Evolutionary conservation across 2,329 filamentous ascomycete species (phyloP), one percentile per base, ranked within the genome.

Genomic region (Clonostachys rhizophaga): DNA sequence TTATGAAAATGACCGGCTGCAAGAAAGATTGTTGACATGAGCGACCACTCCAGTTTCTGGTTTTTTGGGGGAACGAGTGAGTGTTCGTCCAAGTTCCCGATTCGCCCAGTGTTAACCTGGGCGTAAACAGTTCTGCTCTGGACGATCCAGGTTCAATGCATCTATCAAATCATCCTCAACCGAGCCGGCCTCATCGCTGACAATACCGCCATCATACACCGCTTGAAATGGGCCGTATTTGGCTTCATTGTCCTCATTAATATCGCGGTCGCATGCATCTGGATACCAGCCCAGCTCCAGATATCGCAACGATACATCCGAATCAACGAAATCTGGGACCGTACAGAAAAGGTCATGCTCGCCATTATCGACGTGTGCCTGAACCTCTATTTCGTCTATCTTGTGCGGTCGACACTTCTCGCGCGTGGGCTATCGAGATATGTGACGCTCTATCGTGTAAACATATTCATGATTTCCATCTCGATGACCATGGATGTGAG

Each of bases 111-210:
- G 24, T 30, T 30, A 30, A 30, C 9, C 10, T 10, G 24, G 9
- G 24, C 24, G 9, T 30, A 30, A 30, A 30, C 10, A 30, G 24
- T 30, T 30, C 24, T 30, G 0, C 54, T 55, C 16, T 72, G 72
- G 71, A 60, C 63, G 2, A 50, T 72, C 1, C 66, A 74, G 51
- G 67, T 78, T 10, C 76, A 79, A 43, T 65, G 75, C 6, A 58
- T 78, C 1, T 69, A 77, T 34, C 75, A 78, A 48, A 79, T 79
- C 37, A 78, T 80, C 50, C 69, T 78, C 50, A 79, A 79, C 50
- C 70, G 76, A 10, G 70, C 77, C 4, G 64, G 67, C 0, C 59
- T 79, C 1, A 61, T 80, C 6, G 62, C 74, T 18, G 61, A 67
- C 1, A 58, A 74, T 36, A 64, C 61, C 2, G 58, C 52, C 0